Evolutionary conservation across 1,284 basidiomycete genomes (phyloP), one percentile per base, ranked within the genome.

Genomic region (Boletellus deceptivus): DNA sequence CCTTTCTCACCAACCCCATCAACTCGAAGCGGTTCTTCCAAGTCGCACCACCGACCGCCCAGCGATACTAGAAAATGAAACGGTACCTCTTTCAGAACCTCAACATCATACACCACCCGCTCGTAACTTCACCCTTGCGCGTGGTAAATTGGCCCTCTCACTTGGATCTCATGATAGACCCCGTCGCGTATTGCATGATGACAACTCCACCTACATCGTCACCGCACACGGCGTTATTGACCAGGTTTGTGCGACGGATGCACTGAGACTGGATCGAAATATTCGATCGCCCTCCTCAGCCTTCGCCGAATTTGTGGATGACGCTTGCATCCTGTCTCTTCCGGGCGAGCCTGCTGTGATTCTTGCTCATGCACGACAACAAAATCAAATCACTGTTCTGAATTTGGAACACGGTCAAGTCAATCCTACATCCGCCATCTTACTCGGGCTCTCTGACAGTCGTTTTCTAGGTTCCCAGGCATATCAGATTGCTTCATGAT

Each of bases 181-280:
- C n/a, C 72, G 76, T 10, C 68, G 73, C n/a, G 33, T 77, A 22
- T 51, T 78, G 40, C 50, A 43, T 38, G 48, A 41, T 29, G 46
- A 22, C 43, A 48, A n/a, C 16, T 59, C 51, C 50, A 43, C 54
- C 25, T 53, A 49, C 39, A 46, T 62, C 42, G 55, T 75, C 34
- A 72, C 75, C 3, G 70, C 71, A 59, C 71, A 72, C 44, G 74
- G 76, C 0, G 54, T 58, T 16, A 54, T 77, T 18, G 64, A 72
- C 38, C 55, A 60, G 20, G 53, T 75, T 8, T n/a, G 10, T 13
- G 55, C 65, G 57, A 49, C 54, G 24, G 48, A 46, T 41, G 11
- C 52, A 45, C 55, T 62, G 16, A 47, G 50, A 44, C 38, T 48
- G 18, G 48, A 49, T 55, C 50, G 38, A 36, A 51, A 41, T n/a